phyloP scores from a whole-genome alignment of 495 filamentous ascomycete genomes.

The Cercophora newfieldiana region DNA sequence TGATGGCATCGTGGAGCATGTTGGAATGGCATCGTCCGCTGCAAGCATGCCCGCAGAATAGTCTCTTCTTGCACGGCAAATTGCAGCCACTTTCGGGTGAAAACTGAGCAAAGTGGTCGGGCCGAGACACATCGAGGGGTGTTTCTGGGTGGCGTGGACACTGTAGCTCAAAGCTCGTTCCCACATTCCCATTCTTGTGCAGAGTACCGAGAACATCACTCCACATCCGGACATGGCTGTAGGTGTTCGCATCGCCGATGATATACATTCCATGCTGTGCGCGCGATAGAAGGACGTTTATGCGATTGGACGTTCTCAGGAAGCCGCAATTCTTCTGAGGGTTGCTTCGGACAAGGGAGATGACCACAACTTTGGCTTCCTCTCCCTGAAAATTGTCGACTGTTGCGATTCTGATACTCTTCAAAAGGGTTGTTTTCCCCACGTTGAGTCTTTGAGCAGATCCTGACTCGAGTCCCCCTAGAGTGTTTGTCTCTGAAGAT shows the following conservation, averaged over 20 bases:
- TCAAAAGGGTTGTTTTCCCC: constrained; percentile 40
- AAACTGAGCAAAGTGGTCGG: constrained; percentile 61
- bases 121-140: constrained; percentile 53
- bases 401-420: constrained; percentile 69
- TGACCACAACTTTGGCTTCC: constrained; percentile 11
- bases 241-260: constrained; percentile 69
- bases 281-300: constrained; percentile 76
- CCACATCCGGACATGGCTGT: constrained; percentile 66
- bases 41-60: constrained; percentile 73
- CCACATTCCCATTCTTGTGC: constrained; percentile 44
- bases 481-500: neutral
- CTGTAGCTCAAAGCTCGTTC: constrained; percentile 53
- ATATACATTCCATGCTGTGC: constrained; percentile 85
- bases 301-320: constrained; percentile 70
- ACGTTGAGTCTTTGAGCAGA: neutral
- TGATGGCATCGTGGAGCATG: constrained; percentile 60
- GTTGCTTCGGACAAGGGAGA: constrained; percentile 52
- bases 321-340: constrained; percentile 58
- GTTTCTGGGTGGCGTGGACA: constrained; percentile 70
- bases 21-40: constrained; percentile 68
- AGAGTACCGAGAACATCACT: constrained; percentile 60
- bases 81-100: constrained; percentile 74
- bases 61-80: constrained; percentile 56
- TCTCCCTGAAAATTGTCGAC: constrained; percentile 59
- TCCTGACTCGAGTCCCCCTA: neutral